phyloP scores from a whole-genome alignment of 768 basidiomycete species.

The Trametes cubensis region DNA sequence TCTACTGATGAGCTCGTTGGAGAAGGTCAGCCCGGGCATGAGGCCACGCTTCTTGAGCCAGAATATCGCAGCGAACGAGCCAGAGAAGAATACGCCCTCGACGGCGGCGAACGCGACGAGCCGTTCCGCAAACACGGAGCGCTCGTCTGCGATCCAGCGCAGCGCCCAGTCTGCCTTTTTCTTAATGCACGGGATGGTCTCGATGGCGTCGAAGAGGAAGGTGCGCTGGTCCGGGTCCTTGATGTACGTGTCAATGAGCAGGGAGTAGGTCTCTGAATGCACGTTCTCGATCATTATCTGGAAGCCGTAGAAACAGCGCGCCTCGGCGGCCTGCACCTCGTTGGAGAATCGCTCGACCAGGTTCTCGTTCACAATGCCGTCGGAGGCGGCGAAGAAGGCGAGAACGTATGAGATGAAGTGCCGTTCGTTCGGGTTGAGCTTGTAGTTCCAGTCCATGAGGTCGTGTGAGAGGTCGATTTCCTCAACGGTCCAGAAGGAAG shows the following conservation, averaged over 20 bases:
- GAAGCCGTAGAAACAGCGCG: slow-evolving; percentile 96
- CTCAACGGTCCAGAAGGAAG: slow-evolving; percentile 92
- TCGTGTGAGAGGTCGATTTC: slow-evolving; percentile 92
- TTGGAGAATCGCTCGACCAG: slow-evolving; percentile 90
- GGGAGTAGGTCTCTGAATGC: slow-evolving; percentile 95
- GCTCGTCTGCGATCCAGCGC: slow-evolving; percentile 83
- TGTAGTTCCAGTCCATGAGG: slow-evolving; percentile 79
- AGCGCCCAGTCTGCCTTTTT: slow-evolving; percentile 96
- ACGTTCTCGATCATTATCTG: slow-evolving; percentile 99
- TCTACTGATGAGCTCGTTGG: slow-evolving; percentile 93
- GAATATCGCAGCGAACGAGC: slow-evolving; percentile 91
- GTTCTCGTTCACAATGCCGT: slow-evolving; percentile 97
- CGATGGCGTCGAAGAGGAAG: slow-evolving; percentile 89
- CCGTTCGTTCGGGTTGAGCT: slow-evolving; percentile 78
- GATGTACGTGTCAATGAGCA: slow-evolving; percentile 94
- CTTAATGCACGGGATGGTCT: slow-evolving; percentile 91
- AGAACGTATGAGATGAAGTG: slow-evolving; percentile 92
- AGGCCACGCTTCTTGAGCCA: slow-evolving; percentile 97
- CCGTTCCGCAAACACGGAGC: slow-evolving; percentile 84
- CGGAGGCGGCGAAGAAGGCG: slow-evolving; percentile 95
- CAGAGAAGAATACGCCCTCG: slow-evolving; percentile 96
- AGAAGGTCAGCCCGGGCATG: slow-evolving; percentile 97
- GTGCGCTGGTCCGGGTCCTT: slow-evolving; percentile 75
- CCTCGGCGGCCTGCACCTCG: slow-evolving; percentile 91
- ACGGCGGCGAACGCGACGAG: slow-evolving; percentile 94